phyloP scores from a whole-genome alignment of 148 eudicot species.

The Salicornia ramosissima region DNA sequence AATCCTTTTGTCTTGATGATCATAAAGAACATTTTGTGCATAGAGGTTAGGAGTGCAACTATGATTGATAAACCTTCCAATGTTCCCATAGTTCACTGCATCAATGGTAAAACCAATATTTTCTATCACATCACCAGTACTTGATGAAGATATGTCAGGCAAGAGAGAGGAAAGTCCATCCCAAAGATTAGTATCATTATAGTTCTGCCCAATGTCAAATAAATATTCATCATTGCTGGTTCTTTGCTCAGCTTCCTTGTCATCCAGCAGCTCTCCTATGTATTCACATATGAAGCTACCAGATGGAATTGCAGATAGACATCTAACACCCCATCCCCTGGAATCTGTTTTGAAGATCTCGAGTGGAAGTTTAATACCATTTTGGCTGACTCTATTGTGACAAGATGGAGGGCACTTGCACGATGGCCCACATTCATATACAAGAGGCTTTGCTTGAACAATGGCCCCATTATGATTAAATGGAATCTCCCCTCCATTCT shows the following conservation, averaged over 20 bases:
- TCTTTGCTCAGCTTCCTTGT: constrained; percentile 79
- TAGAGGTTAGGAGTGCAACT: constrained; percentile 91
- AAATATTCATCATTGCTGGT: constrained; percentile 68
- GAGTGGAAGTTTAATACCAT: constrained; percentile 65
- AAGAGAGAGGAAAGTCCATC: constrained; percentile 34
- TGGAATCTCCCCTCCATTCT: constrained; percentile 80
- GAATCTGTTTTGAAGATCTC: constrained; percentile 80
- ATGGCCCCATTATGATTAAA: constrained; percentile 67
- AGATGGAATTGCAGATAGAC: constrained; percentile 63
- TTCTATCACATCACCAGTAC: constrained; percentile 29
- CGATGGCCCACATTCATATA: constrained; percentile 82
- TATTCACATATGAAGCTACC: constrained; percentile 96
- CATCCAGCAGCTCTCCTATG: constrained; percentile 81
- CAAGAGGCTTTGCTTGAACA: constrained; percentile 69
- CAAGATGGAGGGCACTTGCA: constrained; percentile 82
- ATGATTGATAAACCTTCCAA: constrained; percentile 87
- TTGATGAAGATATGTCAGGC: constrained; percentile 25
- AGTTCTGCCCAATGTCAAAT: constrained; percentile 86
- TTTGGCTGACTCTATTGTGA: constrained; percentile 74
- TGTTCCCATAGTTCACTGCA: constrained; percentile 60
- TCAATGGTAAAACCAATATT: constrained; percentile 78
- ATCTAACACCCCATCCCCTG: constrained; percentile 93
- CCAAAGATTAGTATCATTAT: constrained; percentile 38
- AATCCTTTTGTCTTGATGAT: constrained; percentile 70
- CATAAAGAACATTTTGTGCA: constrained; percentile 83